Evolutionary conservation across 202 grass and related monocot genomes (phyloP).

Genomic region (Digitaria exilis): DNA sequence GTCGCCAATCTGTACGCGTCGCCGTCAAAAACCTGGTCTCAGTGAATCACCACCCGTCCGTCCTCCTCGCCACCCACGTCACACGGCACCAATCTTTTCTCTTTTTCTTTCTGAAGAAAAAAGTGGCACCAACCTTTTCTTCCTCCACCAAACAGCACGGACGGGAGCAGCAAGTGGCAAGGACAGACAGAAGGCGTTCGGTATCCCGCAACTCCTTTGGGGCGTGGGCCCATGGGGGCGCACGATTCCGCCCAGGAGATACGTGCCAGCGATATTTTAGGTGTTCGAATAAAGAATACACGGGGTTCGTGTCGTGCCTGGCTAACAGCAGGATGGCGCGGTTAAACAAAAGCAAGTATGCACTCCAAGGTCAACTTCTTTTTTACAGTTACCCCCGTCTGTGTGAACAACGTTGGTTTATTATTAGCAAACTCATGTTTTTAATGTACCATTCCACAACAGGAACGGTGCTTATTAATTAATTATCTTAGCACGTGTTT

Average conservation of each 20-base stretch:
- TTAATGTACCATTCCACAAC: not conserved
- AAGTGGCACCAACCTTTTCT: too few species aligned
- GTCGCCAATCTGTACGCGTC: slow-evolving; percentile 43
- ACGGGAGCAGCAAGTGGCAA: not conserved
- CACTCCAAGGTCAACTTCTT: not conserved
- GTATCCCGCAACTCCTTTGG: not conserved
- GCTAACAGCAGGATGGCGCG: not conserved
- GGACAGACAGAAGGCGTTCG: not conserved
- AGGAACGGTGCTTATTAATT: not conserved
- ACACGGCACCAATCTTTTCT: not conserved
- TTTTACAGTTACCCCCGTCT: not conserved
- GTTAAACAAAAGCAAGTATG: not conserved
- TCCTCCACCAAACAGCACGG: not conserved
- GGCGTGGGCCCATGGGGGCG: not conserved
- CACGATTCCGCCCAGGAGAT: not conserved
- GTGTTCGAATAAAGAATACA: slow-evolving; percentile 26
- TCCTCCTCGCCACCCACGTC: not conserved
- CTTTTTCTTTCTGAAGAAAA: too few species aligned
- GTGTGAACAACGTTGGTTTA: not conserved
- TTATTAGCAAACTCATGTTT: not conserved
- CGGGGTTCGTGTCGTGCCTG: not conserved
- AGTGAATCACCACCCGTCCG: not conserved
- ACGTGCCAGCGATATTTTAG: not conserved
- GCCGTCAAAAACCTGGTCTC: not conserved
- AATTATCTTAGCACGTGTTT: not conserved